A percentile compares a stretch with the other conserved stretches of the same genome.
Conservation (phyloP, 345 rosid genomes). For the Carallia pectinifolia region DNA sequence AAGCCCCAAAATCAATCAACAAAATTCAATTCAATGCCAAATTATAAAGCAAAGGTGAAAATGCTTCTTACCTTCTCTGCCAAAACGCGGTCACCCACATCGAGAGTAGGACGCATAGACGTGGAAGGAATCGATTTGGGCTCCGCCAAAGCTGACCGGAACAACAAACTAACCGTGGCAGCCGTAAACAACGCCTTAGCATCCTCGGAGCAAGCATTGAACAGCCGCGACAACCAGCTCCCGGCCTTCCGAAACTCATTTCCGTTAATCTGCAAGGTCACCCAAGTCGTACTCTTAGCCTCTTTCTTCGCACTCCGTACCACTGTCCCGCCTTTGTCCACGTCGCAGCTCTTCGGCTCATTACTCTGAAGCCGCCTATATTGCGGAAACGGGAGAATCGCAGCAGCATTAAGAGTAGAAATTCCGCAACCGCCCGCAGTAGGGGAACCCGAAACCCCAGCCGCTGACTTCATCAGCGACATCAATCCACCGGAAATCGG, state of each 20-base stretch:
- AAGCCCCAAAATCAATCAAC: not conserved
- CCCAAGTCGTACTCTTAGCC: not conserved
- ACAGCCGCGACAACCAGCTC: constrained; percentile 61
- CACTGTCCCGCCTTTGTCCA: constrained; percentile 45
- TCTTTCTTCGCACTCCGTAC: constrained; percentile 1
- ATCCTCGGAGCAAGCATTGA: constrained; percentile 65
- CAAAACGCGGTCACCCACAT: constrained; percentile 81
- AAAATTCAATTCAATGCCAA: not conserved
- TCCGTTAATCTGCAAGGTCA: constrained; percentile 35
- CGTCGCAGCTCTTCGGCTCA: constrained; percentile 44
- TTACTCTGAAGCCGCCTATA: constrained; percentile 77
- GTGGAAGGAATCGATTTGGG: constrained; percentile 79
- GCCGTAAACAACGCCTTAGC: constrained; percentile 86
- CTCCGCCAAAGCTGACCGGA: constrained; percentile 78
- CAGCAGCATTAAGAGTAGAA: constrained; percentile 53
- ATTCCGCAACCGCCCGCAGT: constrained; percentile 42
- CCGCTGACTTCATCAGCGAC: constrained; percentile 54
- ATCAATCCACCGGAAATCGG: constrained; percentile 51
- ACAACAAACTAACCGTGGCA: constrained; percentile 67
- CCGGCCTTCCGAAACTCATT: constrained; percentile 29
- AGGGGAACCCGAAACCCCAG: constrained; percentile 31
- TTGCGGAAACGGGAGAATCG: constrained; percentile 62
- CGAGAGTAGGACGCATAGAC: constrained; percentile 88
- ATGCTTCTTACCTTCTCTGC: constrained; percentile 81
- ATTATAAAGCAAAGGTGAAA: not conserved